Conservation (phyloP, 257 asterid genomes). For the Plantago ovata region DNA sequence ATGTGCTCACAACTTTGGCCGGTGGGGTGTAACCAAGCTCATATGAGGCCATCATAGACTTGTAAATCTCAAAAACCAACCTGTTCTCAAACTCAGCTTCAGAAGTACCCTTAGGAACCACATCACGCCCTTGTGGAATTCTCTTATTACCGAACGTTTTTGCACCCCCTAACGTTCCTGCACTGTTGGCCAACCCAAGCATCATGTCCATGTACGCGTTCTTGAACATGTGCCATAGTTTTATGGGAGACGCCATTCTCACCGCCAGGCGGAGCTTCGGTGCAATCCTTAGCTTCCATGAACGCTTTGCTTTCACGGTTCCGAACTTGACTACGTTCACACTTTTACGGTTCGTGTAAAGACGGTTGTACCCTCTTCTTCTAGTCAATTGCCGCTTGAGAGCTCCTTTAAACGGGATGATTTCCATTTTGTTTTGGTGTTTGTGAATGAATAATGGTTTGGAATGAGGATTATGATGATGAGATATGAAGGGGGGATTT, state of each 20-base stretch:
- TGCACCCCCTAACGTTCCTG: slow-evolving; percentile 23
- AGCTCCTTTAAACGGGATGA: slow-evolving; percentile 17
- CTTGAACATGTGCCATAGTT: slow-evolving; percentile 38
- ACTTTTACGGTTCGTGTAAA: slow-evolving; percentile 24
- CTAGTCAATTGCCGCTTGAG: slow-evolving; percentile 26
- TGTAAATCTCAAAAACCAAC: slow-evolving; percentile 50
- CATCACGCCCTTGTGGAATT: slow-evolving; percentile 32
- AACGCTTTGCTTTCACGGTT: slow-evolving; percentile 20
- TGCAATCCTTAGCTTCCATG: slow-evolving; percentile 43
- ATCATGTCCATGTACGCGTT: slow-evolving; percentile 45
- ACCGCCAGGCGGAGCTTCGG: slow-evolving; percentile 40
- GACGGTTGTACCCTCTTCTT: slow-evolving; percentile 43
- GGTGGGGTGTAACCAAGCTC: slow-evolving; percentile 37
- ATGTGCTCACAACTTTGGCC: background rate
- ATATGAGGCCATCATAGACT: slow-evolving; percentile 39
- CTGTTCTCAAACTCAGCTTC: slow-evolving; percentile 47
- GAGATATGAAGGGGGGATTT: too few species aligned
- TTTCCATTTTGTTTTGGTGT: slow-evolving; percentile 23
- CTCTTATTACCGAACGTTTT: slow-evolving; percentile 31
- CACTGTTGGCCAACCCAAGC: slow-evolving; percentile 29
- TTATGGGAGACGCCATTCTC: slow-evolving; percentile 36
- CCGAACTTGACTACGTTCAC: slow-evolving; percentile 34
- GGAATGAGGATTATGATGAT: too few species aligned
- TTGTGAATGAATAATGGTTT: background rate
- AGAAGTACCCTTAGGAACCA: slow-evolving; percentile 17